Base-by-base conservation (phyloP, 2,329 filamentous ascomycete species). In the Apiospora arundinis region DNA sequence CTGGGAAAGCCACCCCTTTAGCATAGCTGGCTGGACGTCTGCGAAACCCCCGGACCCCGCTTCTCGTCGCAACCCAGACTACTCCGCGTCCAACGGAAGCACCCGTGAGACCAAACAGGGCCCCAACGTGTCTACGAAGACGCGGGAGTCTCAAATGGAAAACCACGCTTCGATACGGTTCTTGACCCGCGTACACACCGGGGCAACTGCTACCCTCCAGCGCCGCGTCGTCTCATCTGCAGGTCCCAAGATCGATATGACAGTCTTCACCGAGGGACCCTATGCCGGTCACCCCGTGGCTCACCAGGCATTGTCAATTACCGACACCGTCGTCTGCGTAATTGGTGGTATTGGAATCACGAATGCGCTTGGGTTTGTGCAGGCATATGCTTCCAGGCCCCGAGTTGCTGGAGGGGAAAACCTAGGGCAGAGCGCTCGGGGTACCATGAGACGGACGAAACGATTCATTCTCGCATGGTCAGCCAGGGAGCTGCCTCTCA, bases 1-100 rank as follows among this genome's bases (percentile, higher is more conserved):
- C 67, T 77, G 77, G 77, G 77, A 78, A 65, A 78, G 74, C 40
- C 77, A 78, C 40, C 77, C 77, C 1, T 78, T 77, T 48, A 77
- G 75, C 23, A 72, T 78, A 9, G 73, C 76, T 5, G 70, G 70
- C 18, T 75, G 76, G 76, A 60, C 28, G 21, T 25, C 49, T 46
- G 23, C 63, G 32, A 37, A n/a, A 9, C 6, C 63, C n/a, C 9
- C 16, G 12, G 46, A 9, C n/a, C 5, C 46, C 21, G n/a, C 44
- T 37, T 21, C 65, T 25, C 44, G 70, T 8, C 9, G 69, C n/a
- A 3, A 46, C 11, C 12, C 48, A 67, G 67, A 42, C 69, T 21
- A 40, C 66, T 21, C 68, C 56, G 0, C 40, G 65, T 16, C 44
- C 0, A 23, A 40, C 21, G 46, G 44, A 18, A 40, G 12, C 4